Conservation (phyloP, 139 green algal genomes). For the Protoeuglena noctilucae region DNA sequence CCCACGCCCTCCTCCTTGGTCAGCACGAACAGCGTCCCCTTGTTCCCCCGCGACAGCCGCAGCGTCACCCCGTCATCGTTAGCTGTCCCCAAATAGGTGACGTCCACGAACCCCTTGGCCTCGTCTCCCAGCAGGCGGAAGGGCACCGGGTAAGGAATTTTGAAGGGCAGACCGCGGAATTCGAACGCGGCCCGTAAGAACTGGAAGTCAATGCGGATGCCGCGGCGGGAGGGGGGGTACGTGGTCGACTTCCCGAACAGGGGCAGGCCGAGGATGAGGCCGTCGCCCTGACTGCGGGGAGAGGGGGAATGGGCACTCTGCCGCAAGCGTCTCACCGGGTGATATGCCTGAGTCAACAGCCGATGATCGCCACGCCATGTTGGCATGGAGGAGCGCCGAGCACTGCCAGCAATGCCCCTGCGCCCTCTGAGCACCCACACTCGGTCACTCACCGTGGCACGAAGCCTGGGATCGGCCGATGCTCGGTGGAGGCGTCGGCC, state of each 20-base stretch:
- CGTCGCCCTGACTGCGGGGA: neutral
- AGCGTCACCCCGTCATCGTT: conserved; percentile 38
- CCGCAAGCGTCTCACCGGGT: too few relatives aligned
- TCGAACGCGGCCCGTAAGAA: conserved; percentile 68
- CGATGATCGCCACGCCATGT: too few relatives aligned
- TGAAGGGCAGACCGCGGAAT: conserved; percentile 66
- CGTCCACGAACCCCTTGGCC: conserved; percentile 77
- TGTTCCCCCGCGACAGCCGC: conserved; percentile 66
- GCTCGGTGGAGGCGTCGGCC: conserved; percentile 51
- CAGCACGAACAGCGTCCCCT: conserved; percentile 40
- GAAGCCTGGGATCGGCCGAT: conserved; percentile 44
- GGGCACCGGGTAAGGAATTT: conserved; percentile 87
- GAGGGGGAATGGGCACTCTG: too few relatives aligned
- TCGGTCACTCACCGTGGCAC: conserved; percentile 3
- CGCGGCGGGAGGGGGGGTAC: conserved; percentile 23
- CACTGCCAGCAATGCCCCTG: too few relatives aligned
- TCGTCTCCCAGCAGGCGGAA: conserved; percentile 88
- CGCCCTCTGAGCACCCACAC: too few relatives aligned
- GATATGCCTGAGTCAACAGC: too few relatives aligned
- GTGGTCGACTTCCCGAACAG: conserved; percentile 58
- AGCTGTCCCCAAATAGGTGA: conserved; percentile 67
- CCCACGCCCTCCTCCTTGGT: conserved; percentile 15
- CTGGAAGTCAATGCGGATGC: conserved; percentile 71
- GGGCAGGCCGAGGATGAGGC: conserved; percentile 23
- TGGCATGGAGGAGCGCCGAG: too few relatives aligned